These are phyloP conservation scores for Lolium multiflorum DNA, from an alignment of 176 grass and related monocot species.

Conservation along the genomic window DNA sequence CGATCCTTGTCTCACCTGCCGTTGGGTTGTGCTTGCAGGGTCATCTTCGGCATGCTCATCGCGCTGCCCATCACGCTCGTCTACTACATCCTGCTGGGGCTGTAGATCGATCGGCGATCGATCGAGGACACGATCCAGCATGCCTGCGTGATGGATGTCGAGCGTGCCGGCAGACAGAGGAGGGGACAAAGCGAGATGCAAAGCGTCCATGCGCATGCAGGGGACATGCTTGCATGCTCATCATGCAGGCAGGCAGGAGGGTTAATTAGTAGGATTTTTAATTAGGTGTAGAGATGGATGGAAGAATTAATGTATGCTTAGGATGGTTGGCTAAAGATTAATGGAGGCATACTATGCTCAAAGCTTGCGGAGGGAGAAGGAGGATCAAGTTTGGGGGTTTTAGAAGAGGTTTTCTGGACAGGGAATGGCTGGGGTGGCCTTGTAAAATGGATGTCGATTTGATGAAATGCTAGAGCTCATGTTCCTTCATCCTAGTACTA, in stretches of 20 bases:
- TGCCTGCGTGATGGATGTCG: not conserved
- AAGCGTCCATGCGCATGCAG: not conserved
- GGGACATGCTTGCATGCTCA: not conserved
- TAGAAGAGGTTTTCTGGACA: not conserved
- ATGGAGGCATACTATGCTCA: conserved; percentile 1
- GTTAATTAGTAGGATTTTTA: conserved; percentile 49
- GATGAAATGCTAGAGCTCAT: conserved; percentile 63
- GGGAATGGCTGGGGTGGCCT: not conserved
- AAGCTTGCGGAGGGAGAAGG: not conserved
- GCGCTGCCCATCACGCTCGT: conserved; percentile 91
- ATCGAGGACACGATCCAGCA: not conserved
- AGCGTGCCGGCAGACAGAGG: conserved; percentile 35
- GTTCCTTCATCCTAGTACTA: not conserved
- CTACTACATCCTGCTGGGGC: conserved; percentile 90
- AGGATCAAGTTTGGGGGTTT: conserved; percentile 36
- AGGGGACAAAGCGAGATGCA: conserved; percentile 40
- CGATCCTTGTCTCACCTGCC: conserved; percentile 43
- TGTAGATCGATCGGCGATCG: conserved; percentile 30
- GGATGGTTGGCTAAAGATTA: not conserved
- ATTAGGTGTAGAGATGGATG: conserved; percentile 42
- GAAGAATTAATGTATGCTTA: conserved; percentile 5
- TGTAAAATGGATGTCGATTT: conserved; percentile 60
- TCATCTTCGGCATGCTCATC: conserved; percentile 96
- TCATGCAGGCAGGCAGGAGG: not conserved
- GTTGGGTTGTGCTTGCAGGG: conserved; percentile 54